Evolutionary conservation across 768 basidiomycete species (phyloP).

Genomic region (Pleurotus eryngii): DNA sequence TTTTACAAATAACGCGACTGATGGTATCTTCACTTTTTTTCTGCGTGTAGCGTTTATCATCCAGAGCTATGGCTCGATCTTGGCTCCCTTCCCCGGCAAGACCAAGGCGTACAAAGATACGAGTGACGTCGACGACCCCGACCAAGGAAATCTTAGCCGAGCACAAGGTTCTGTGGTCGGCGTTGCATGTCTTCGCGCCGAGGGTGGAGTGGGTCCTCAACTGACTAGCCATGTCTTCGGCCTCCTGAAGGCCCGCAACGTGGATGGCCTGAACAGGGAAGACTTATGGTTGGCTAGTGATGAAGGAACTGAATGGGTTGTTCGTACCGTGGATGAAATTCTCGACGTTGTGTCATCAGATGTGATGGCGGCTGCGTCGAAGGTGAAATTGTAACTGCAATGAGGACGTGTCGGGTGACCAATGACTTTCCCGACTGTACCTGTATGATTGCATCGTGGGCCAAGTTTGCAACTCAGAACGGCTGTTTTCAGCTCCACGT

Average conservation of each 20-base stretch:
- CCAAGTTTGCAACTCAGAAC: conserved; percentile 26
- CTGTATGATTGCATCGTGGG: conserved; percentile 39
- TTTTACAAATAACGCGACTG: not conserved
- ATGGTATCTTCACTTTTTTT: conserved; percentile 18
- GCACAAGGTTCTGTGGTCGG: conserved; percentile 82
- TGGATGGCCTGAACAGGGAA: conserved; percentile 58
- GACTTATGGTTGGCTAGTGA: conserved; percentile 81
- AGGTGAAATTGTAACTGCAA: conserved; percentile 12
- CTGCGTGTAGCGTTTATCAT: conserved; percentile 73
- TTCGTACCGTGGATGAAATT: conserved; percentile 79
- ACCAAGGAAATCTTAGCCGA: conserved; percentile 84
- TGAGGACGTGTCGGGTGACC: conserved; percentile 35
- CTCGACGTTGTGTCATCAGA: conserved; percentile 65
- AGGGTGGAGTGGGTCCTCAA: conserved; percentile 82
- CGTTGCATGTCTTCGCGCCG: conserved; percentile 80
- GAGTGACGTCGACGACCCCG: conserved; percentile 41
- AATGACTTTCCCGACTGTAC: conserved; percentile 24
- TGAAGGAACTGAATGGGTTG: conserved; percentile 86
- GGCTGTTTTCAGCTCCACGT: conserved; percentile 32
- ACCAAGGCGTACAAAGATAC: conserved; percentile 38
- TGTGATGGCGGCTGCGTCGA: conserved; percentile 17
- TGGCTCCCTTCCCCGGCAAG: conserved; percentile 69
- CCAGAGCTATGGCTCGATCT: conserved; percentile 77
- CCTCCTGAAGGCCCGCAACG: conserved; percentile 76
- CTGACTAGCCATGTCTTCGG: conserved; percentile 88